These are phyloP conservation scores for Paraglomus brasilianum DNA, from an alignment of 192 early-diverging fungal genomes.

Conservation along the genomic window DNA sequence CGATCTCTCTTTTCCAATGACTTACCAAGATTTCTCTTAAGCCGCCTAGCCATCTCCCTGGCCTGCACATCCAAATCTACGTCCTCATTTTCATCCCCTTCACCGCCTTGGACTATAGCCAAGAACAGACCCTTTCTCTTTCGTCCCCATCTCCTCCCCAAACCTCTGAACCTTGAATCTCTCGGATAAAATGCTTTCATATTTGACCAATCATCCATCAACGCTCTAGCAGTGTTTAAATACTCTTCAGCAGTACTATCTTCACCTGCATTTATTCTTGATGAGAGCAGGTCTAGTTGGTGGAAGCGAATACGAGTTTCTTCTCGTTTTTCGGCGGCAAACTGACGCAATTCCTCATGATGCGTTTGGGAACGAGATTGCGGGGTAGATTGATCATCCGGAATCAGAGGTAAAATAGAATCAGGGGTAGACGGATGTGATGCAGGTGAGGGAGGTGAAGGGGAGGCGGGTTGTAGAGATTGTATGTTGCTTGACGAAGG, in stretches of 20 bases:
- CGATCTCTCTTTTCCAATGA: neutral
- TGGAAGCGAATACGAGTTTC: constrained; percentile 22
- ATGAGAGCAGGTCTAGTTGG: constrained; percentile 20
- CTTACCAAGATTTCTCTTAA: constrained; percentile 38
- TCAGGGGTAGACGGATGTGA: too few relatives aligned
- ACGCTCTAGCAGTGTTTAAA: constrained; percentile 35
- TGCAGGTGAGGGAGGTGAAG: too few relatives aligned
- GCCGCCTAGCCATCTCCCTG: constrained; percentile 39
- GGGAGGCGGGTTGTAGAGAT: too few relatives aligned
- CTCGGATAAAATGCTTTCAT: constrained; percentile 40
- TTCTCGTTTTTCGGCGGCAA: constrained; percentile 30
- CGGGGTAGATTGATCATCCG: too few relatives aligned
- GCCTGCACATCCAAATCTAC: constrained; percentile 39
- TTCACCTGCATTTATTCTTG: neutral
- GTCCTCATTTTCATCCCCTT: constrained; percentile 28
- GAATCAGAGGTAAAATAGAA: too few relatives aligned
- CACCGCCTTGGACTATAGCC: constrained; percentile 30
- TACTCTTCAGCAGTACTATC: constrained; percentile 23
- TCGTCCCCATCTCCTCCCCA: constrained; percentile 4
- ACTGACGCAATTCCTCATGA: neutral
- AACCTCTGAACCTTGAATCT: constrained; percentile 24
- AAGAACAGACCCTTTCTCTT: constrained; percentile 7
- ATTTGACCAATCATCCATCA: constrained; percentile 37
- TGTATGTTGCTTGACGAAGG: too few relatives aligned
- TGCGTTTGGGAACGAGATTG: neutral